Conservation (phyloP, 345 rosid genomes). For the Dimocarpus longan region DNA sequence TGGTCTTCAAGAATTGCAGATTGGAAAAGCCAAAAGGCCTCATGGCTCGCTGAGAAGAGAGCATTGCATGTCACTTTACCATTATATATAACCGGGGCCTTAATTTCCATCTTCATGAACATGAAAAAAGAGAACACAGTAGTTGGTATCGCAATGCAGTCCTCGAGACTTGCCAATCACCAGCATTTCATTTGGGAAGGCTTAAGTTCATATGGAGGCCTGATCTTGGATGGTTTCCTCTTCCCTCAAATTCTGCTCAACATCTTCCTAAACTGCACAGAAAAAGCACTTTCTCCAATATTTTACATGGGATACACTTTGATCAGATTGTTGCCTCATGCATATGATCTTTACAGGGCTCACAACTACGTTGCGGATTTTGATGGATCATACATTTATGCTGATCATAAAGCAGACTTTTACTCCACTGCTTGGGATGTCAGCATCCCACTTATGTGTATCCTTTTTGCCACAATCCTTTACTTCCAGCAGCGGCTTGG, state of each 20-base stretch:
- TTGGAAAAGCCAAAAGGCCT: constrained; percentile 21
- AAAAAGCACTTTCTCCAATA: constrained; percentile 33
- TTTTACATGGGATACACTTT: constrained; percentile 45
- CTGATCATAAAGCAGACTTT: constrained; percentile 37
- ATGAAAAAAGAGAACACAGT: constrained; percentile 14
- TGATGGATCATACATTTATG: constrained; percentile 42
- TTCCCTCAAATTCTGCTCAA: constrained; percentile 55
- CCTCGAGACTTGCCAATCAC: not conserved
- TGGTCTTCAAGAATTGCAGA: constrained; percentile 36
- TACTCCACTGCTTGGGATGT: constrained; percentile 50
- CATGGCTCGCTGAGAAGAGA: constrained; percentile 50
- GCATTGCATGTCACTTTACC: constrained; percentile 34
- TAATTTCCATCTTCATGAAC: constrained; percentile 29
- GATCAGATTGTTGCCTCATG: constrained; percentile 48
- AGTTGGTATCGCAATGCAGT: not conserved
- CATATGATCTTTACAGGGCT: constrained; percentile 48
- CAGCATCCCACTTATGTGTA: constrained; percentile 31
- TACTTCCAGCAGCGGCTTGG: constrained; percentile 51
- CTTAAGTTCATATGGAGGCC: constrained; percentile 44
- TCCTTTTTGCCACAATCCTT: constrained; percentile 39
- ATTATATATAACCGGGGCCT: constrained; percentile 39
- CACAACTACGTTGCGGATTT: constrained; percentile 20
- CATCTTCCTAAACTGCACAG: constrained; percentile 36
- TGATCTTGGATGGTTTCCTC: constrained; percentile 50
- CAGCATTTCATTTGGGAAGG: constrained; percentile 27